Evolutionary conservation across 805 yeast genomes (phyloP), one percentile per base, ranked within the genome.

Genomic region (Saturnispora bothae): DNA sequence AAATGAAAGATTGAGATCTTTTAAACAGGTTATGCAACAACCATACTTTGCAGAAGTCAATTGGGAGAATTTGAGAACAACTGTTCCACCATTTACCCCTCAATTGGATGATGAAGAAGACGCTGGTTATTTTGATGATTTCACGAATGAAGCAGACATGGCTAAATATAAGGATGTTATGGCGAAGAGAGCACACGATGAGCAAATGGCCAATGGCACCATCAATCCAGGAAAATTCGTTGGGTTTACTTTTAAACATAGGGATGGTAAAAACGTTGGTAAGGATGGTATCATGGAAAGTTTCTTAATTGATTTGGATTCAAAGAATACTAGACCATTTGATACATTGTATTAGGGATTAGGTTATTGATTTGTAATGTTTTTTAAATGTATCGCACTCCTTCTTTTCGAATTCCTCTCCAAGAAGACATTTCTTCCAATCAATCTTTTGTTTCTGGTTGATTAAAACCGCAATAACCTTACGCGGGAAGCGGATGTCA

Each of bases 121-220:
- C 62, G 97, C 97, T 0, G 99, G 99, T 1, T 92, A 92, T 62
- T 92, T 92, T 56, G 99, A 92, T 61, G 98, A 92, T 59, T 92
- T 92, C 58, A 84, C 84, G 42, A 92, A 86, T 59, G 97, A 89
- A 57, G 86, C 83, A 33, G 95, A 89, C 57, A 86, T 92, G 97
- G 92, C 89, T 44, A 88, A 92, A 59, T 92, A 92, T 64, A 89
- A 92, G 52, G 98, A 92, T 52, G 98, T 92, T 12, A 78, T 92
- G 67, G 94, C 89, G 46, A 82, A 95, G 62, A 85, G 85, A 51
- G 83, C 73, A 21, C 83, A 82, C 45, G 79, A 83, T 51, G 96
- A 88, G 56, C 76, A 69, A 45, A 61, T 88, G 53, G 81, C 92
- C 25, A 88, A 80, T 36, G 64, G 72, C 54, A 69, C 73, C 22